Conservation (phyloP, 83 land plant species). For the Picea abies region DNA sequence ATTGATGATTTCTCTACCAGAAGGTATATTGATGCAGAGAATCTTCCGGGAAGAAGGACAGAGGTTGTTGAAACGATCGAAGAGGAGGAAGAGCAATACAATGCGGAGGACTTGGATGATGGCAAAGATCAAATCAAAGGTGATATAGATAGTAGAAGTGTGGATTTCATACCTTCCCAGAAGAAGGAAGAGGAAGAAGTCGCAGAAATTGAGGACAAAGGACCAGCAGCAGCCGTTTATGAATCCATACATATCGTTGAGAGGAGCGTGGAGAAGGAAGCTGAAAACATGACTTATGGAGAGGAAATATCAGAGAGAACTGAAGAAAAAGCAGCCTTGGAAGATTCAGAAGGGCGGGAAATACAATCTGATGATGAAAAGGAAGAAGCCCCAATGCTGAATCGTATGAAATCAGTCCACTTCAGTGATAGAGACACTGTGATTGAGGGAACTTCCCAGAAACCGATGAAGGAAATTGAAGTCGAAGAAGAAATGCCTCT, state of each 20-base stretch:
- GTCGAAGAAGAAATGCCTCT: constrained; percentile 14
- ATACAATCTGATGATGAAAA: constrained; percentile 2
- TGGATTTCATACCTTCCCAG: constrained; percentile 7
- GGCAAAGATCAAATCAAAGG: constrained; percentile 3
- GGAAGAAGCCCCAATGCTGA: background rate
- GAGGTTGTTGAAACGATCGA: constrained; percentile 20
- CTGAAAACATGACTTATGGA: background rate
- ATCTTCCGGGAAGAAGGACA: constrained; percentile 12
- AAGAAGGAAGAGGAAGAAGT: constrained; percentile 8
- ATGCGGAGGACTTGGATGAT: background rate
- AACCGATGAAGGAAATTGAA: background rate
- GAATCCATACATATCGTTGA: background rate
- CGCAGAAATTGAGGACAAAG: constrained; percentile 15
- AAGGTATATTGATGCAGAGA: constrained; percentile 9
- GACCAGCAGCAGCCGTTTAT: background rate
- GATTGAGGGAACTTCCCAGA: constrained; percentile 7
- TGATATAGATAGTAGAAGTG: background rate
- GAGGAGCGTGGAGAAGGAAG: constrained; percentile 5
- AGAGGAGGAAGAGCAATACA: constrained; percentile 20
- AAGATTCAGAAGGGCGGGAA: background rate
- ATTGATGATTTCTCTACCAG: constrained; percentile 12
- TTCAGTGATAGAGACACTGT: constrained; percentile 8
- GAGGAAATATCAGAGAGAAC: constrained; percentile 8
- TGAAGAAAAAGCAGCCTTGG: background rate
- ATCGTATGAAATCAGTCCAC: background rate